A percentile compares a stretch with the other conserved stretches of the same genome.
Evolutionary conservation across 176 grass and related monocot species (phyloP).

Genomic region (Oryza glaberrima): DNA sequence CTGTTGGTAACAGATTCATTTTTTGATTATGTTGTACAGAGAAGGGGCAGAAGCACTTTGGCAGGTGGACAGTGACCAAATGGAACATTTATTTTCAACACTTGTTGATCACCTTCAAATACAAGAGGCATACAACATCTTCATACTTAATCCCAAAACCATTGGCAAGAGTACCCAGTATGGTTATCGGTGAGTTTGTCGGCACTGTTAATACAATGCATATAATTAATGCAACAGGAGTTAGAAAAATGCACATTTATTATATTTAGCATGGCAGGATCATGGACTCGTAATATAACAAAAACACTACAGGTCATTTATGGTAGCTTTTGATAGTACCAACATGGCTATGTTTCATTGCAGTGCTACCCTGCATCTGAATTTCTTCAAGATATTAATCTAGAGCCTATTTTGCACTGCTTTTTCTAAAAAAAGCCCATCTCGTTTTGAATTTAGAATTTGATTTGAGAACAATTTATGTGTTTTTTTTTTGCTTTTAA

Average conservation of each 20-base stretch:
- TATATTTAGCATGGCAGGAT: conserved; percentile 7
- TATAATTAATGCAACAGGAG: conserved; percentile 14
- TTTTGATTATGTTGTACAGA: conserved; percentile 47
- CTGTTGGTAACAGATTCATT: conserved; percentile 5
- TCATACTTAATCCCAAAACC: conserved; percentile 85
- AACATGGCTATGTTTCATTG: not conserved
- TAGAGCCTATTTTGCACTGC: not conserved
- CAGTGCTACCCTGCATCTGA: not conserved
- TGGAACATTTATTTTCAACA: conserved; percentile 87
- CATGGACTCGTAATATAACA: not conserved
- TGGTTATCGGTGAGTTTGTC: conserved; percentile 78
- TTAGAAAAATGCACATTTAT: not conserved
- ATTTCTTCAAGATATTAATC: conserved; percentile 8
- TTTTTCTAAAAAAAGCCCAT: conserved; percentile 2
- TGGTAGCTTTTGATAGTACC: conserved; percentile 18
- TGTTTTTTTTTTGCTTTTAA: not conserved
- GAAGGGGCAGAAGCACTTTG: conserved; percentile 52
- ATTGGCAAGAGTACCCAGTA: conserved; percentile 61
- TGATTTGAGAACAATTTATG: not conserved
- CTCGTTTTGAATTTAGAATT: not conserved
- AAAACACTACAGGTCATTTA: not conserved
- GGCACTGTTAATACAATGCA: conserved; percentile 6
- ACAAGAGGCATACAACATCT: conserved; percentile 92
- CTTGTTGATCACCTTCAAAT: conserved; percentile 90
- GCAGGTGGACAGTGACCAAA: conserved; percentile 86